Percentiles rank a stretch among this genome's conserved stretches.
phyloP scores from a whole-genome alignment of 2,329 filamentous ascomycete species.

The Pezicula radicicola region DNA sequence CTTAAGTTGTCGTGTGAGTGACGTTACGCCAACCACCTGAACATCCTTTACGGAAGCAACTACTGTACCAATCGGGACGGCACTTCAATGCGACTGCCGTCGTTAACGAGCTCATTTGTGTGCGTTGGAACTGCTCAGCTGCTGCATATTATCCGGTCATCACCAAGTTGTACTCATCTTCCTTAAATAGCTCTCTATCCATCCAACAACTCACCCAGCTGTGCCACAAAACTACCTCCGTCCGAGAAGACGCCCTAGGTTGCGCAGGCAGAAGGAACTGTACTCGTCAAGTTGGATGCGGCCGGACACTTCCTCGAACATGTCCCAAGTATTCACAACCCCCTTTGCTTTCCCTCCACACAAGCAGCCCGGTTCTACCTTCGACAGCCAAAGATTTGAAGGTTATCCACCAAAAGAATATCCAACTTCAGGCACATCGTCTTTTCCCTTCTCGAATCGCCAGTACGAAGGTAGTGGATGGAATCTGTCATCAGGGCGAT shows the following conservation, averaged over 20 bases:
- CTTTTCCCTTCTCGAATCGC: slow-evolving; percentile 7
- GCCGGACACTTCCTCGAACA: slow-evolving; percentile 11
- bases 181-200: slow-evolving; percentile 15
- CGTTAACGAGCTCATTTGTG: slow-evolving; percentile 10
- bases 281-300: slow-evolving; percentile 7
- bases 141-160: slow-evolving; percentile 10
- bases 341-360: slow-evolving; percentile 17
- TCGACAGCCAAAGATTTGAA: slow-evolving; percentile 12
- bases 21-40: slow-evolving; percentile 3
- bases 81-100: slow-evolving; percentile 24
- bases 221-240: slow-evolving; percentile 23
- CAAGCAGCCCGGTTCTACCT: slow-evolving; percentile 10
- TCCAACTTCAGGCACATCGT: slow-evolving; percentile 3
- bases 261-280: slow-evolving; percentile 10
- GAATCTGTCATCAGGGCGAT: slow-evolving; percentile 14
- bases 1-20: neutral
- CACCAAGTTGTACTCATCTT: slow-evolving; percentile 12
- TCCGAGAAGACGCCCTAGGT: slow-evolving; percentile 13
- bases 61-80: slow-evolving; percentile 18
- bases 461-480: slow-evolving; percentile 13
- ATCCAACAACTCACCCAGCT: slow-evolving; percentile 10
- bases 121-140: slow-evolving; percentile 16
- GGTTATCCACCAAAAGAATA: slow-evolving; percentile 15
- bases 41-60: slow-evolving; percentile 9
- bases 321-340: slow-evolving; percentile 27